Conservation (phyloP, 2,329 filamentous ascomycete genomes). For the Coniochaeta sp. region DNA sequence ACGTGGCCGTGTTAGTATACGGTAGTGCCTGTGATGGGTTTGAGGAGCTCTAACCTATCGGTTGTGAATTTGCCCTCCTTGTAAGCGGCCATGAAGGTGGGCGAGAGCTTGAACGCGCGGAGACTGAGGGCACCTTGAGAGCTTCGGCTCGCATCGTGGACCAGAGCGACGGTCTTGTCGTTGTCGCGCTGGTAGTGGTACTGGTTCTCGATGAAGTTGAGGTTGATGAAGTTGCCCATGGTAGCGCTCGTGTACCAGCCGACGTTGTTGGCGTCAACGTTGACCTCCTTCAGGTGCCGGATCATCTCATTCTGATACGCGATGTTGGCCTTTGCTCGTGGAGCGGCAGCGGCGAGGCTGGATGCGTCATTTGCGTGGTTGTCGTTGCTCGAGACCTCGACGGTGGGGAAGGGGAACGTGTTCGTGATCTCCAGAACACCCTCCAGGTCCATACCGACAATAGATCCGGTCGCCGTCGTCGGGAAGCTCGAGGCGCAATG, state of each 20-base stretch:
- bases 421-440: conserved; percentile 86
- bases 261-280: conserved; percentile 95
- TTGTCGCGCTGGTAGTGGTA: conserved; percentile 96
- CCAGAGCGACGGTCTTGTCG: conserved; percentile 77
- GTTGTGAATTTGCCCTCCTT: conserved; percentile 98
- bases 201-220: conserved; percentile 96
- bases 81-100: conserved; percentile 79
- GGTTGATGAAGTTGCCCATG: conserved; percentile 97
- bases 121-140: conserved; percentile 86
- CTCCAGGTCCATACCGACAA: conserved; percentile 88
- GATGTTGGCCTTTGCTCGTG: conserved; percentile 83
- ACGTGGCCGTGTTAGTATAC: conserved; percentile 7
- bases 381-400: conserved; percentile 63
- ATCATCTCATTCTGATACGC: conserved; percentile 96
- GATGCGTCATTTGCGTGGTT: conserved; percentile 70
- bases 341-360: conserved; percentile 75
- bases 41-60: conserved; percentile 60
- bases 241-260: conserved; percentile 98
- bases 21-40: background rate
- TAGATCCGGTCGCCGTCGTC: conserved; percentile 78
- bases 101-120: conserved; percentile 85
- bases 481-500: conserved; percentile 86
- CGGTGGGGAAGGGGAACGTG: conserved; percentile 84
- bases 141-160: conserved; percentile 93
- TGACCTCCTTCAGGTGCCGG: conserved; percentile 90